A percentile compares a stretch with the other conserved stretches of the same genome.
phyloP scores from a whole-genome alignment of 768 basidiomycete species.

The Lactarius quietus region DNA sequence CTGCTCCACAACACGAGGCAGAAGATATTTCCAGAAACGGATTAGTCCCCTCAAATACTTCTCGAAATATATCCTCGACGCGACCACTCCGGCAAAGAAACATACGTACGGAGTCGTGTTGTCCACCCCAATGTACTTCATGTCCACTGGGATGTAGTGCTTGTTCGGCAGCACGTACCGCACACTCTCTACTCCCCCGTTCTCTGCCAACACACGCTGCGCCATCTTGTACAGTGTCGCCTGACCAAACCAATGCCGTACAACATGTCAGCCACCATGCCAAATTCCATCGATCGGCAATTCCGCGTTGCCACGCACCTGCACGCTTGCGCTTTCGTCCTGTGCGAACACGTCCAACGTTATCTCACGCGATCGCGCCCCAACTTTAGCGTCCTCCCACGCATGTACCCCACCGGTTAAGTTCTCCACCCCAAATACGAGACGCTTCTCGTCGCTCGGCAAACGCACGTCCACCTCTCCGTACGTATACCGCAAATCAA shows the following conservation, averaged over 20 bases:
- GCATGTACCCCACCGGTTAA: conserved; percentile 33
- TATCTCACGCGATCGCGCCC: conserved; percentile 48
- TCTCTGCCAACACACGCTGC: conserved; percentile 63
- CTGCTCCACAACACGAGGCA: conserved; percentile 23
- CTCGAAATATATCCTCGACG: not conserved
- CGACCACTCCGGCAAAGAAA: conserved; percentile 22
- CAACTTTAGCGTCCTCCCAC: conserved; percentile 58
- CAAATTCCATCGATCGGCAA: not conserved
- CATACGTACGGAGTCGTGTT: conserved; percentile 61
- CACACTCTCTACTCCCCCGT: conserved; percentile 54
- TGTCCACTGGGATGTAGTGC: conserved; percentile 89
- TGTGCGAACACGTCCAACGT: conserved; percentile 81
- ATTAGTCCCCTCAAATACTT: conserved; percentile 17
- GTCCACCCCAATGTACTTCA: conserved; percentile 68
- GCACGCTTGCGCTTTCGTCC: conserved; percentile 90
- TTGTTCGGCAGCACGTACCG: conserved; percentile 86
- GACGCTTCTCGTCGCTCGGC: conserved; percentile 50
- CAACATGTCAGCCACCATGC: not conserved
- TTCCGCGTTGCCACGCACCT: conserved; percentile 47
- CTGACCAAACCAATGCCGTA: too few species aligned
- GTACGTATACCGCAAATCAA: conserved; percentile 75
- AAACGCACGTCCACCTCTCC: conserved; percentile 42
- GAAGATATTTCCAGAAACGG: conserved; percentile 10
- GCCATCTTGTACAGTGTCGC: conserved; percentile 93
- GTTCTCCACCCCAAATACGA: conserved; percentile 46